phyloP scores from a whole-genome alignment of 192 early-diverging fungal species.

The Mortierella claussenii region DNA sequence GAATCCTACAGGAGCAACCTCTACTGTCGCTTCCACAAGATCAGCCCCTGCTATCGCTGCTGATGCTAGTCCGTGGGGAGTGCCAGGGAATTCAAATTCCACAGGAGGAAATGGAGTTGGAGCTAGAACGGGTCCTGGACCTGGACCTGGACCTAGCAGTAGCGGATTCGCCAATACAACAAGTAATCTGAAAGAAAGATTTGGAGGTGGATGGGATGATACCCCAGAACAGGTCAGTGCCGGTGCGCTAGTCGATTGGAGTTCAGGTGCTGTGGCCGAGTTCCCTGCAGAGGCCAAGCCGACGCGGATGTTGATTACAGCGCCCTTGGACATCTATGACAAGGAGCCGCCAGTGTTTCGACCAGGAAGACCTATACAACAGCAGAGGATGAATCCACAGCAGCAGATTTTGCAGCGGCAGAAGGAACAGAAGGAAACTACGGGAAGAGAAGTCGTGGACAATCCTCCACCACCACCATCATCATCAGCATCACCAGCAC shows the following conservation, averaged over 20 bases:
- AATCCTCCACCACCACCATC: no score
- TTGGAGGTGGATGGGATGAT: slow-evolving; percentile 8
- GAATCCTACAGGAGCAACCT: neutral
- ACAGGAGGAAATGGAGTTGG: no score
- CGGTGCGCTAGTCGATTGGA: slow-evolving; percentile 30
- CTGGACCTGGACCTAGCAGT: no score
- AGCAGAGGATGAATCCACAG: no score
- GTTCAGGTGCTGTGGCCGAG: slow-evolving; percentile 15
- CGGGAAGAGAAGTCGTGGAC: no score
- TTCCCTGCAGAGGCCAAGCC: slow-evolving; percentile 39
- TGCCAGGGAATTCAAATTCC: no score
- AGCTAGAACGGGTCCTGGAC: neutral
- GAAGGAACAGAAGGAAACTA: neutral
- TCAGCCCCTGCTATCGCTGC: neutral
- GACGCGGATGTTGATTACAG: slow-evolving; percentile 10
- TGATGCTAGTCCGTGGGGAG: no score
- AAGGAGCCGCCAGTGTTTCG: neutral
- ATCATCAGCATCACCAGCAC: no score
- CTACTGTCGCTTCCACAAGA: neutral
- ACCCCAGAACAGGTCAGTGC: slow-evolving; percentile 1
- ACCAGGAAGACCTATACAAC: no score
- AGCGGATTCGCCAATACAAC: no score
- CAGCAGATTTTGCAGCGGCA: no score
- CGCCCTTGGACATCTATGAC: slow-evolving; percentile 5
- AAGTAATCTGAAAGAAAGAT: no score